Evolutionary conservation across 225 moss, liverwort and hornwort genomes (phyloP).

Genomic region (Sphagnum contortum): DNA sequence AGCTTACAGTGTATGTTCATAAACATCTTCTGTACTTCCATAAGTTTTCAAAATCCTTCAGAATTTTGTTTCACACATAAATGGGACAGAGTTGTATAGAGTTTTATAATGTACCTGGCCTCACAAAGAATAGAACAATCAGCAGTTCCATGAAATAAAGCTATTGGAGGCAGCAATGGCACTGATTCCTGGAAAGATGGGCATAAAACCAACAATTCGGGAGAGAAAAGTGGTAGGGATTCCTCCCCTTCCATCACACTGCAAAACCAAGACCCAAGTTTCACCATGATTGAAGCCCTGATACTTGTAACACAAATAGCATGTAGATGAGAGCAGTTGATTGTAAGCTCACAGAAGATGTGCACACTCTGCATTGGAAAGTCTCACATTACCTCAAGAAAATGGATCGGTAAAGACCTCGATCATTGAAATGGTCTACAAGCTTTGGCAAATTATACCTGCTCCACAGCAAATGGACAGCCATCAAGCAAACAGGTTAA

Average conservation of each 20-base stretch:
- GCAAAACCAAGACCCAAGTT: constrained; percentile 3
- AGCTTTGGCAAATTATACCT: constrained; percentile 43
- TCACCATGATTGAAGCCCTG: too few relatives aligned
- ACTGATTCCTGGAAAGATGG: constrained; percentile 42
- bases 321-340: too few relatives aligned
- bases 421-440: constrained; percentile 32
- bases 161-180: constrained; percentile 47
- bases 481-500: background rate
- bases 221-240: constrained; percentile 54
- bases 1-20: too few relatives aligned
- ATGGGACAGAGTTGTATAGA: too few relatives aligned
- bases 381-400: constrained; percentile 19
- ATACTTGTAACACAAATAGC: background rate
- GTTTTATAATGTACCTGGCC: constrained; percentile 34
- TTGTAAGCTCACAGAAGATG: background rate
- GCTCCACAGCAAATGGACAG: constrained; percentile 8
- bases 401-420: constrained; percentile 34
- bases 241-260: constrained; percentile 71
- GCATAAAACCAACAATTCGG: constrained; percentile 38
- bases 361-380: background rate
- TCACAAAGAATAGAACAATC: constrained; percentile 58
- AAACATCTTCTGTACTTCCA: too few relatives aligned
- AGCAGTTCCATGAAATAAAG: constrained; percentile 53
- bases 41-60: too few relatives aligned
- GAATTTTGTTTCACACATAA: too few relatives aligned